phyloP scores from a whole-genome alignment of 768 basidiomycete genomes.

The Termitomyces sp. region DNA sequence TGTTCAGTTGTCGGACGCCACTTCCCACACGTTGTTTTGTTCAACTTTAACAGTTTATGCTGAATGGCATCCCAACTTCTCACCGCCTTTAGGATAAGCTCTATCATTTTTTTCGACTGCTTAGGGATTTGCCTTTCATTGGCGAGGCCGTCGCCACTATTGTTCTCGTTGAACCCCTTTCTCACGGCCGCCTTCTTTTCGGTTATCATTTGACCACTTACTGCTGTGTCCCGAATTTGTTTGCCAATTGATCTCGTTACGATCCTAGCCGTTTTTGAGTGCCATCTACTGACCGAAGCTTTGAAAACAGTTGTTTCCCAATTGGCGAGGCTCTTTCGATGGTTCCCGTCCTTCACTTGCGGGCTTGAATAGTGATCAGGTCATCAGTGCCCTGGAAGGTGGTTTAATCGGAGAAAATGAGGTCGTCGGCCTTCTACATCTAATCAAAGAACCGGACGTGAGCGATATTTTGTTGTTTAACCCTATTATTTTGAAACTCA shows the following conservation, averaged over 20 bases:
- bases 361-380: conserved; percentile 54
- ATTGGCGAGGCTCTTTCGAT: conserved; percentile 75
- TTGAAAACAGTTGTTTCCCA: conserved; percentile 64
- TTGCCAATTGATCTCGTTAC: not conserved
- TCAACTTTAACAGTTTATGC: not conserved
- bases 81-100: not conserved
- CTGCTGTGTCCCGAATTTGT: not conserved
- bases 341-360: conserved; percentile 65
- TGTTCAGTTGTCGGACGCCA: not conserved
- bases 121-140: not conserved
- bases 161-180: not conserved
- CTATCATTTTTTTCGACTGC: not conserved
- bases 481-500: conserved; percentile 10
- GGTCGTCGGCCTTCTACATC: conserved; percentile 59
- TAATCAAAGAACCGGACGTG: conserved; percentile 78
- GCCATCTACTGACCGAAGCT: conserved; percentile 1
- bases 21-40: not conserved
- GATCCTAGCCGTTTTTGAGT: not conserved
- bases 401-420: conserved; percentile 69
- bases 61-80: not conserved
- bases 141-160: not conserved
- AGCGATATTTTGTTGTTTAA: conserved; percentile 21
- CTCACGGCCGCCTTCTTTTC: not conserved
- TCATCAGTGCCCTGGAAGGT: conserved; percentile 58
- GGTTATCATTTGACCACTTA: not conserved